phyloP scores from a whole-genome alignment of 129 eudicot genomes.

The Chrysanthemum seticuspe region DNA sequence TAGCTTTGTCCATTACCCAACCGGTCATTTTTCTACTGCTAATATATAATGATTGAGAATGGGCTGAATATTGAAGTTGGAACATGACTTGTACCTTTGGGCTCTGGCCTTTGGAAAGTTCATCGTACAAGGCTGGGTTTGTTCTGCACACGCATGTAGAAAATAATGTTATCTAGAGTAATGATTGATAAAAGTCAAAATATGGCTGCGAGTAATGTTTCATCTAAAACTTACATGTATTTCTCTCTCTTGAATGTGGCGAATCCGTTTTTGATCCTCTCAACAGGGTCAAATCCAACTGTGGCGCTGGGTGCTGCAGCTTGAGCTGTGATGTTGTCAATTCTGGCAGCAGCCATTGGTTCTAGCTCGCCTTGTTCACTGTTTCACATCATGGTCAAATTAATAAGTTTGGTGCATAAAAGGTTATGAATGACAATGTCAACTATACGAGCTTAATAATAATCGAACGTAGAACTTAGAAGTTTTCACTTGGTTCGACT shows the following conservation, averaged over 20 bases:
- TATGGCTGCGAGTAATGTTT: background rate
- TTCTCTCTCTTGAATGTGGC: slow-evolving; percentile 79
- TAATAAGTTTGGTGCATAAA: background rate
- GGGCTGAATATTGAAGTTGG: background rate
- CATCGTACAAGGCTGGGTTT: slow-evolving; percentile 71
- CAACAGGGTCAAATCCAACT: slow-evolving; percentile 57
- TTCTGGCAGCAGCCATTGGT: slow-evolving; percentile 74
- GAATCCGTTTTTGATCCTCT: slow-evolving; percentile 77
- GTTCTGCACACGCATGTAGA: slow-evolving; percentile 46
- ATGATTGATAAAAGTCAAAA: background rate
- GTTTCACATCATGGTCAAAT: background rate
- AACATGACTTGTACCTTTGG: slow-evolving; percentile 59
- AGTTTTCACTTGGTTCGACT: slow-evolving; percentile 1
- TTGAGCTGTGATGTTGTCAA: slow-evolving; percentile 70
- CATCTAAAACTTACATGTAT: slow-evolving; percentile 46
- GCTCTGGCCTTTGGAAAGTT: slow-evolving; percentile 92
- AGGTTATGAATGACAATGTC: background rate
- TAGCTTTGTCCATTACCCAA: background rate
- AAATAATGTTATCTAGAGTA: slow-evolving; percentile 7
- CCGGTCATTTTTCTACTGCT: background rate
- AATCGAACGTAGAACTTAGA: background rate
- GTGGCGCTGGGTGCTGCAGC: slow-evolving; percentile 36
- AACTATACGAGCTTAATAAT: no score
- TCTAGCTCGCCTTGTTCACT: slow-evolving; percentile 86
- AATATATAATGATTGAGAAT: background rate